phyloP scores from a whole-genome alignment of 441 rosid genomes.

The Eruca vesicaria region DNA sequence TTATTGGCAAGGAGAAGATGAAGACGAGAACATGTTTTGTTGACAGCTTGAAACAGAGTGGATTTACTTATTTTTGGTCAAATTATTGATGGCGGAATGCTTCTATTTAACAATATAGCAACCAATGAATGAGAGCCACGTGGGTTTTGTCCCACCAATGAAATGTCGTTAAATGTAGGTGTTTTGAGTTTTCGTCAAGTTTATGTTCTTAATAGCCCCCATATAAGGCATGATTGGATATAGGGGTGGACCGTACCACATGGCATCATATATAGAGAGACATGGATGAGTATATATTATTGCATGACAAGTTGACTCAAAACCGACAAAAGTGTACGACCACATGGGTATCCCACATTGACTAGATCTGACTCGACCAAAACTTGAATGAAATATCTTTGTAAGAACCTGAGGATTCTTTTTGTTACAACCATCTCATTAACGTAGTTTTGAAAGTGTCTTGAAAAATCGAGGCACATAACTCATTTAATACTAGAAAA shows the following conservation, averaged over 20 bases:
- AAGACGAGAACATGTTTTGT: background rate
- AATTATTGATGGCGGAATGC: background rate
- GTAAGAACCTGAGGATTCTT: conserved; percentile 2
- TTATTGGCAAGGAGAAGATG: background rate
- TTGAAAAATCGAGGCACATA: background rate
- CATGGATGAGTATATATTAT: background rate
- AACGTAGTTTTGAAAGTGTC: background rate
- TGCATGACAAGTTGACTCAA: conserved; percentile 55
- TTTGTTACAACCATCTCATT: background rate
- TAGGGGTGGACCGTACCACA: background rate
- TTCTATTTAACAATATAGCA: background rate
- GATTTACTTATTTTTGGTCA: background rate
- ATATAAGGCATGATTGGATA: background rate
- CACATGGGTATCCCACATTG: conserved; percentile 42
- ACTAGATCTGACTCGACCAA: conserved; percentile 16
- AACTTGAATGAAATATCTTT: background rate
- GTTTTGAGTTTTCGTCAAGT: background rate
- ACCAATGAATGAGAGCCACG: background rate
- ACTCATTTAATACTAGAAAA: background rate
- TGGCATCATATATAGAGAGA: background rate
- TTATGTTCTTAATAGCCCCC: background rate
- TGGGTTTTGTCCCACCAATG: background rate
- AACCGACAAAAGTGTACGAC: conserved; percentile 69
- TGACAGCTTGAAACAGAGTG: background rate
- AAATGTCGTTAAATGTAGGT: conserved; percentile 1